These are phyloP conservation scores for Trichoderma guizhouense DNA, from an alignment of 2,329 filamentous ascomycete species.

Conservation along the genomic window DNA sequence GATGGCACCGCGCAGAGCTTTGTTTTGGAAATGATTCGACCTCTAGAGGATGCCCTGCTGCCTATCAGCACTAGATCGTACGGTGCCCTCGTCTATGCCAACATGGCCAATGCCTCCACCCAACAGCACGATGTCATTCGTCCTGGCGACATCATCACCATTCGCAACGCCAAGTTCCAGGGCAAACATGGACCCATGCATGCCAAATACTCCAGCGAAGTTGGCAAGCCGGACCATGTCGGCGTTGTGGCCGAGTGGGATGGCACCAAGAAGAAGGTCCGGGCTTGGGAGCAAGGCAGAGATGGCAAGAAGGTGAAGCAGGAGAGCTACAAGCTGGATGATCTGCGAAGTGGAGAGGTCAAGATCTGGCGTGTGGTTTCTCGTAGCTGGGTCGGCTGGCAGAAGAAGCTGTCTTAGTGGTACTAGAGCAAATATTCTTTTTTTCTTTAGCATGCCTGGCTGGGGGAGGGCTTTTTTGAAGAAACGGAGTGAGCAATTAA, in stretches of 20 bases:
- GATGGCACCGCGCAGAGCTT: conserved; percentile 79
- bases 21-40: conserved; percentile 73
- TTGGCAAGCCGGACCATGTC: conserved; percentile 86
- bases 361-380: conserved; percentile 97
- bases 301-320: conserved; percentile 85
- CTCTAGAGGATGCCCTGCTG: conserved; percentile 68
- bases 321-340: conserved; percentile 91
- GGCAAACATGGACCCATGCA: conserved; percentile 95
- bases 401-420: conserved; percentile 42
- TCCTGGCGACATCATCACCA: conserved; percentile 84
- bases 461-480: background rate
- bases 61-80: conserved; percentile 88
- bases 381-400: conserved; percentile 89
- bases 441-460: background rate
- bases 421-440: background rate
- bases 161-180: conserved; percentile 91
- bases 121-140: conserved; percentile 91
- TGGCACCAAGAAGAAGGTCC: conserved; percentile 95
- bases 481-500: background rate
- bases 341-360: conserved; percentile 88
- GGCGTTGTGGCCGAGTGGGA: conserved; percentile 95
- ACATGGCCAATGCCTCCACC: conserved; percentile 89
- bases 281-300: conserved; percentile 90
- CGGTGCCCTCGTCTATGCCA: conserved; percentile 89
- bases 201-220: conserved; percentile 84